Evolutionary conservation across 169 alveolate genomes (phyloP).

Genomic region (Theileria equi): DNA sequence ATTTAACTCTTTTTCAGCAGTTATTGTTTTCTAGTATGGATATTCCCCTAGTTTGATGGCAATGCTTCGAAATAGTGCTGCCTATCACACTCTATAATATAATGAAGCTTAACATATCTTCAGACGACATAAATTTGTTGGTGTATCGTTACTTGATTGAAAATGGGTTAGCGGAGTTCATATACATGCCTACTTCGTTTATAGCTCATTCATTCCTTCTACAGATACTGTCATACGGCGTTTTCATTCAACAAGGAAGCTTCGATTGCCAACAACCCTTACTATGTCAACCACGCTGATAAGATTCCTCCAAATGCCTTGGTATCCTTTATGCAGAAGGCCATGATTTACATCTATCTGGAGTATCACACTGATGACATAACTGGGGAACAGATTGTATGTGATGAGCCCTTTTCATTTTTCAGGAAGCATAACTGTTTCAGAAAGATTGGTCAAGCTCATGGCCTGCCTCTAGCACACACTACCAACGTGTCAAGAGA

Average conservation of each 20-base stretch:
- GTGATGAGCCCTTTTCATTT: conserved; percentile 83
- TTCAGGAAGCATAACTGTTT: conserved; percentile 83
- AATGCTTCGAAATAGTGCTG: too few relatives aligned
- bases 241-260: conserved; percentile 82
- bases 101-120: too few relatives aligned
- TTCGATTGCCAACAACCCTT: conserved; percentile 75
- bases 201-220: neutral
- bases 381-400: conserved; percentile 69
- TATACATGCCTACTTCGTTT: neutral
- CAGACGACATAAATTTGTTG: too few relatives aligned
- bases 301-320: conserved; percentile 84
- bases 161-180: conserved; percentile 69
- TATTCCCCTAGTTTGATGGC: too few relatives aligned
- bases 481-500: neutral
- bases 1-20: too few relatives aligned
- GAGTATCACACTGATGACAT: conserved; percentile 85
- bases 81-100: too few relatives aligned
- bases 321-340: conserved; percentile 84
- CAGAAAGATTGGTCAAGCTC: conserved; percentile 46
- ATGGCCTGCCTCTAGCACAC: conserved; percentile 35
- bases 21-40: too few relatives aligned
- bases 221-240: conserved; percentile 78
- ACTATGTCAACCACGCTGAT: conserved; percentile 79
- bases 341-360: conserved; percentile 80
- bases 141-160: conserved; percentile 82